Conservation (phyloP, 2,329 filamentous ascomycete genomes). For the Scolecobasidium constrictum region DNA sequence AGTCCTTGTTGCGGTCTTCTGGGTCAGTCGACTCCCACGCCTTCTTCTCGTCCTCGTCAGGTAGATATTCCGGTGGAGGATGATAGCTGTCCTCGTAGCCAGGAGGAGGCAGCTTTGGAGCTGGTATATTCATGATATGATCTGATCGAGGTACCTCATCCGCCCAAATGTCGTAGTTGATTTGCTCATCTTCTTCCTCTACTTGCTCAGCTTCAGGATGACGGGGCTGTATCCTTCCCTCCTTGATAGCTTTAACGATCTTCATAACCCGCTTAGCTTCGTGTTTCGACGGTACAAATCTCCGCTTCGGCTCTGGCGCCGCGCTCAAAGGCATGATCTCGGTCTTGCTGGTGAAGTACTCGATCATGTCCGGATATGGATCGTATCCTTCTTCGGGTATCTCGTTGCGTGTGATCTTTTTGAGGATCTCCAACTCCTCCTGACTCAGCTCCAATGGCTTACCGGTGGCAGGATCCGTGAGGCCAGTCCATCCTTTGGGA, state of each 20-base stretch:
- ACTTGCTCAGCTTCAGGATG: conserved; percentile 65
- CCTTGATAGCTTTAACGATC: conserved; percentile 87
- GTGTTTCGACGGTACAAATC: conserved; percentile 93
- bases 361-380: conserved; percentile 83
- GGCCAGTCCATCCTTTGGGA: conserved; percentile 91
- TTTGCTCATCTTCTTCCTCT: conserved; percentile 59
- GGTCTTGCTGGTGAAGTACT: conserved; percentile 83
- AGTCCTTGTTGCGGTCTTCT: conserved; percentile 85
- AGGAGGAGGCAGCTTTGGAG: conserved; percentile 84
- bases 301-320: conserved; percentile 88
- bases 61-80: conserved; percentile 87
- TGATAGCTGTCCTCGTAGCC: conserved; percentile 96
- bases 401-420: conserved; percentile 81
- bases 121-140: conserved; percentile 88
- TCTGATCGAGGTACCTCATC: conserved; percentile 75
- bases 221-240: conserved; percentile 88
- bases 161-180: conserved; percentile 86
- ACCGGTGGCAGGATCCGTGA: conserved; percentile 88
- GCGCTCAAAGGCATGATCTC: conserved; percentile 93
- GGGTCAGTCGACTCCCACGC: conserved; percentile 78
- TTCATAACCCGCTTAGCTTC: conserved; percentile 96
- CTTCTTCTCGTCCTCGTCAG: conserved; percentile 71
- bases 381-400: conserved; percentile 81
- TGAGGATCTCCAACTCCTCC: conserved; percentile 81
- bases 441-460: conserved; percentile 80